These are phyloP conservation scores for Wickerhamiella occidentalis DNA, from an alignment of 805 yeast genomes.

Conservation along the genomic window DNA sequence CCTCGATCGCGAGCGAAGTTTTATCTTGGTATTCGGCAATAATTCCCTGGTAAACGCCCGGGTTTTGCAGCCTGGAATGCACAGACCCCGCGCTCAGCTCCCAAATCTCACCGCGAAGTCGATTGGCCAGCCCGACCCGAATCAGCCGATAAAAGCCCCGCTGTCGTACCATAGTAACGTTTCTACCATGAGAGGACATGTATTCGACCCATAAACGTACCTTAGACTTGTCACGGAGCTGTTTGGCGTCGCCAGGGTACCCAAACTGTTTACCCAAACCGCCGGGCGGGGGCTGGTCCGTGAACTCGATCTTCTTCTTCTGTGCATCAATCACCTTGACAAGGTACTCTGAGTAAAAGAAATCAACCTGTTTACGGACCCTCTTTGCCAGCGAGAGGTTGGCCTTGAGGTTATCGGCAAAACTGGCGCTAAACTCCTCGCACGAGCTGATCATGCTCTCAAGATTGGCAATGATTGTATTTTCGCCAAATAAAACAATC, in stretches of 20 bases:
- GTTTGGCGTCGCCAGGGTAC: constrained; percentile 80
- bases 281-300: constrained; percentile 44
- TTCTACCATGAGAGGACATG: constrained; percentile 72
- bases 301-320: constrained; percentile 8
- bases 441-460: constrained; percentile 69
- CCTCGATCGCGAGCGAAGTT: constrained; percentile 78
- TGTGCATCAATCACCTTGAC: constrained; percentile 24
- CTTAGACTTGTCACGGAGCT: constrained; percentile 67
- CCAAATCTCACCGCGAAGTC: constrained; percentile 94
- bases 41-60: constrained; percentile 45
- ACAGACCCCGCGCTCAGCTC: constrained; percentile 82
- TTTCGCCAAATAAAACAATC: constrained; percentile 54
- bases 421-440: constrained; percentile 61
- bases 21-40: constrained; percentile 51
- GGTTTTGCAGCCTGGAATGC: constrained; percentile 53
- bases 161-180: constrained; percentile 60
- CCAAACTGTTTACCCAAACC: constrained; percentile 79
- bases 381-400: constrained; percentile 51
- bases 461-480: constrained; percentile 54
- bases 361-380: constrained; percentile 44
- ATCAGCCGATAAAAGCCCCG: constrained; percentile 71
- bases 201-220: constrained; percentile 91
- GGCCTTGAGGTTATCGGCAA: constrained; percentile 48
- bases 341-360: constrained; percentile 77
- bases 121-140: constrained; percentile 87